Evolutionary conservation across 148 eudicot species (phyloP), one percentile per base, ranked within the genome.

Genomic region (Rhododendron henanense): DNA sequence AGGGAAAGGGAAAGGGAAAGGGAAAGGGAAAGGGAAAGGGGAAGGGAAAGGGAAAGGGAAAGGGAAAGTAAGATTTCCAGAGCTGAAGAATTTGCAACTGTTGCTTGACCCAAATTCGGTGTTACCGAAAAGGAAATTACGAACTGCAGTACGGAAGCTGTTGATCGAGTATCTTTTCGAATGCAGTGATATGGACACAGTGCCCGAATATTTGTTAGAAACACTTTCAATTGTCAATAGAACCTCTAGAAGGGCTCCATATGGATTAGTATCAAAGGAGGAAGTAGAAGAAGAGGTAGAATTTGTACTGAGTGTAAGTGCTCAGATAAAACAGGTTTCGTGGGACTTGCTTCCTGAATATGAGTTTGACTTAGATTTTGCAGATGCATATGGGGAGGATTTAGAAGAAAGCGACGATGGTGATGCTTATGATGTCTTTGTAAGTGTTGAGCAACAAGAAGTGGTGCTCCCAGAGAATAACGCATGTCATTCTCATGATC

Each of bases 141-240:
- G 90, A 53, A 23, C 59, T 47, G 87, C 89, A 9, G 83, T 91
- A 44, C 92, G 87, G 88, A 91, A 87, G 80, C 61, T 96, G 63
- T 87, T 96, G 89, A 89, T 85, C 2, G 98, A 96, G 81, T 94
- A 85, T 88, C 97, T 95, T 59, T 93, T 89, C 44, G 98, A 95
- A 87, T 95, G 98, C 87, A 85, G 90, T 89, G 98, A 96, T 69
- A 90, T 96, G 95, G 94, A 95, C 16, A 73, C 78, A 23, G 87
- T 94, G 83, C 98, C 98, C 6, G 91, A 85, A 44, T 84, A 78
- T 50, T 85, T 96, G 51, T 79, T 88, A n/a, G 86, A 90, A 83
- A 85, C 86, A 74, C 85, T 96, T 76, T 85, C 91, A 84, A 25
- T 90, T 51, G 88, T 95, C 31, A 96, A 92, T 83, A 81, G 82